Conservation (phyloP, 23 red algal genomes). For the Gracilaria caudata region DNA sequence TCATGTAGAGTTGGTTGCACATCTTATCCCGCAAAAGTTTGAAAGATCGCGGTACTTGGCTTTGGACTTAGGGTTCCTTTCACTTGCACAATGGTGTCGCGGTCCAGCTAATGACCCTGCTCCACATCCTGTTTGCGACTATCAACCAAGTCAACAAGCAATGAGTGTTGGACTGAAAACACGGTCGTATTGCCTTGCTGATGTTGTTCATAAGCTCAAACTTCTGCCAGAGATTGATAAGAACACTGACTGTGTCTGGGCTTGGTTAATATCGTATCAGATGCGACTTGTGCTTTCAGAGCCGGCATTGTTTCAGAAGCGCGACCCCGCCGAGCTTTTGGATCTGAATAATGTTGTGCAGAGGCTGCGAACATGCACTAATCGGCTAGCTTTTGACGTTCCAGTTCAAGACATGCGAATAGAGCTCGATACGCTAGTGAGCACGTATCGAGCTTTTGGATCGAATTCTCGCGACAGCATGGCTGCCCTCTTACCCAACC, state of each 20-base stretch:
- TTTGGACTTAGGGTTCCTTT: conserved; percentile 30
- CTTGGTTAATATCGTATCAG: conserved; percentile 23
- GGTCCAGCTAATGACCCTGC: conserved; percentile 22
- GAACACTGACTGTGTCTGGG: conserved; percentile 31
- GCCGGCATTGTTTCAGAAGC: conserved; percentile 7
- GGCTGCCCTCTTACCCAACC: conserved; percentile 27
- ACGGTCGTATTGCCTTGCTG: conserved; percentile 39
- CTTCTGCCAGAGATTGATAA: conserved; percentile 46
- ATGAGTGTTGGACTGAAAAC: conserved; percentile 1
- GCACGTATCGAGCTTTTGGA: conserved; percentile 11
- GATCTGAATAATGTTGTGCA: conserved; percentile 12
- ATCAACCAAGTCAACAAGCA: conserved; percentile 9
- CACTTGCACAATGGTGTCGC: conserved; percentile 38
- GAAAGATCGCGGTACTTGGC: conserved; percentile 23
- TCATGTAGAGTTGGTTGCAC: conserved; percentile 54
- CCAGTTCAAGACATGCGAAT: conserved; percentile 32
- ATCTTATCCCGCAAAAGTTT: conserved; percentile 24
- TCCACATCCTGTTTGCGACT: background rate
- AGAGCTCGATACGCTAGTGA: conserved; percentile 36
- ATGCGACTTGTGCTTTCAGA: conserved; percentile 30
- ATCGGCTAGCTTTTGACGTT: conserved; percentile 45
- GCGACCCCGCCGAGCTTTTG: conserved; percentile 25
- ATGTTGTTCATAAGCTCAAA: conserved; percentile 24
- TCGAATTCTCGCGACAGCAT: background rate
- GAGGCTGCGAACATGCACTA: conserved; percentile 22